Evolutionary conservation across 2,329 filamentous ascomycete species (phyloP), one percentile per base, ranked within the genome.

Genomic region (Neopestalotiopsis clavispora): DNA sequence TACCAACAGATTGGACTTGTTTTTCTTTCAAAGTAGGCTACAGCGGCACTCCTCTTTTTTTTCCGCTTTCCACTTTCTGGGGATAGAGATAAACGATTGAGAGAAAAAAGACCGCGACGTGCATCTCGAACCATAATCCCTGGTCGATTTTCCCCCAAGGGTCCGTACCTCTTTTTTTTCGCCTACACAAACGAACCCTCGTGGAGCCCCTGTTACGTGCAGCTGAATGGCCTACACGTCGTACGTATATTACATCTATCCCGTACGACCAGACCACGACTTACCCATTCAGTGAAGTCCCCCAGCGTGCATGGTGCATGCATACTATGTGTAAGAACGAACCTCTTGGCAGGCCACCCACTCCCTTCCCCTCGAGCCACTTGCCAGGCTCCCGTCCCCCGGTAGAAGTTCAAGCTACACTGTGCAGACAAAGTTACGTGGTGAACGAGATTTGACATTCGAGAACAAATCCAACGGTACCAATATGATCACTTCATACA

Each of bases 121-220:
- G 45, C 45, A 52, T 52, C 45, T 66, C 17, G 32, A 32, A 66
- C 20, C 20, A 65, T 52, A n/a, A 28, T 38, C n/a, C 52, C 59
- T 38, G 63, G 28, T 13, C 3, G 23, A 28, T 38, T 38, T 38
- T 38, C 34, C 34, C 45, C 45, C 42, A 56, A 40, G 40, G 23
- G 28, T 66, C 63, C 62, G 23, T 28, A 34, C 20, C 23, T 49
- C 20, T 14, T n/a, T 40, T 17, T 23, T 23, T 28, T 66, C 30
- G 17, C 30, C 28, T 45, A 49, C 49, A 23, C 17, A 65, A 23
- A 49, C 4, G 49, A 10, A 57, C 13, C 42, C 63, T 66, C 63
- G 63, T 66, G 63, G 63, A 57, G 32, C 63, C 63, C 63, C 20
- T 66, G 63, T 62, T 40, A 52, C 17, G 17, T 20, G 45, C 45